These are phyloP conservation scores for Daldinia sp. DNA, from an alignment of 2,329 filamentous ascomycete species.

Conservation along the genomic window DNA sequence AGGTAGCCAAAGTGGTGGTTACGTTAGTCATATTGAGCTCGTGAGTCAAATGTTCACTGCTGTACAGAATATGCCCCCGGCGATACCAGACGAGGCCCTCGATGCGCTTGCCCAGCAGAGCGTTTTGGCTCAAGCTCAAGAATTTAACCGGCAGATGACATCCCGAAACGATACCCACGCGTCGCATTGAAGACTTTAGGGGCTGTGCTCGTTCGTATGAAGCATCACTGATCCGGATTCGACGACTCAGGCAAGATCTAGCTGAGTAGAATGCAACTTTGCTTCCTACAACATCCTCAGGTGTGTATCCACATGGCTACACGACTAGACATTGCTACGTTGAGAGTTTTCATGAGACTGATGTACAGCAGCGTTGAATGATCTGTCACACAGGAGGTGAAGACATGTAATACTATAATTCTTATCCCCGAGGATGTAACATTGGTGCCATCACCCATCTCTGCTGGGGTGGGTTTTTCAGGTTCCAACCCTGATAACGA, in stretches of 20 bases:
- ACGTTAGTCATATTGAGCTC: constrained; percentile 61
- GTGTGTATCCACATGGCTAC: neutral
- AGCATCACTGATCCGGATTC: neutral
- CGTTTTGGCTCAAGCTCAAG: constrained; percentile 22
- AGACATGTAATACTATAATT: constrained; percentile 1
- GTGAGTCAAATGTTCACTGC: constrained; percentile 56
- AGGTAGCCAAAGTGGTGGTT: constrained; percentile 49
- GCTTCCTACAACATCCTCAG: neutral
- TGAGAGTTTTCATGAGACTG: neutral
- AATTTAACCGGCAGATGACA: constrained; percentile 18
- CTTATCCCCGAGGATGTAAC: neutral
- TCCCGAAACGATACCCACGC: constrained; percentile 21
- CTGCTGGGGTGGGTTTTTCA: neutral
- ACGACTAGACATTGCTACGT: neutral
- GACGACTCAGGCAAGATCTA: neutral
- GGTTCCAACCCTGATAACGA: neutral
- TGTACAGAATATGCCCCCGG: constrained; percentile 48
- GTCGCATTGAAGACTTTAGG: constrained; percentile 24
- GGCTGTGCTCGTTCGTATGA: neutral
- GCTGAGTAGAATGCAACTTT: constrained; percentile 15
- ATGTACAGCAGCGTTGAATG: neutral
- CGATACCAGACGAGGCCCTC: constrained; percentile 41
- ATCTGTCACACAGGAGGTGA: neutral
- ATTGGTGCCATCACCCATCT: neutral
- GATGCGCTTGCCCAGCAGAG: constrained; percentile 34